A percentile compares a stretch with the other conserved stretches of the same genome.
Evolutionary conservation across 2,329 filamentous ascomycete genomes (phyloP).

Genomic region (Ophiocordyceps unilateralis): DNA sequence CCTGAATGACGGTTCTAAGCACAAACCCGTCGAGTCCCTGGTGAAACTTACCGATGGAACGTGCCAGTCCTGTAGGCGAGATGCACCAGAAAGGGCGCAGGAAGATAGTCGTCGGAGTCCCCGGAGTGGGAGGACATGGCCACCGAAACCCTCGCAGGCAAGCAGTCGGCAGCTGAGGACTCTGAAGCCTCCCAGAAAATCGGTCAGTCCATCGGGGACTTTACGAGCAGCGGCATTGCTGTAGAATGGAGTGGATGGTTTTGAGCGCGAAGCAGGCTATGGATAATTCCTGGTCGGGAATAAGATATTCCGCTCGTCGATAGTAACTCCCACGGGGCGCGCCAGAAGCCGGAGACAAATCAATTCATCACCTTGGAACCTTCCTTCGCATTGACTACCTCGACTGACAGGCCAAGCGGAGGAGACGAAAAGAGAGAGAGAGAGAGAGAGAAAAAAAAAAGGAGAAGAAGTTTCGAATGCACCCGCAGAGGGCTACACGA

Average conservation of each 20-base stretch:
- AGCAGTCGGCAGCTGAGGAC: not conserved
- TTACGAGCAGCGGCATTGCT: not conserved
- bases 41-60: constrained; percentile 45
- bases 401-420: no score
- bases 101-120: constrained; percentile 42
- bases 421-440: no score
- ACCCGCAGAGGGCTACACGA: not conserved
- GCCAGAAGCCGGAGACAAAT: no score
- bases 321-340: not conserved
- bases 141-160: constrained; percentile 1
- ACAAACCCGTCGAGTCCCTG: not conserved
- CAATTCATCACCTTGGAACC: no score
- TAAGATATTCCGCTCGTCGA: constrained; percentile 6
- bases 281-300: not conserved
- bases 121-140: constrained; percentile 18
- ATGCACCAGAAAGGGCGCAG: constrained; percentile 68
- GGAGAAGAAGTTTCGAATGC: not conserved
- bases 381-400: not conserved
- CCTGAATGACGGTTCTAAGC: constrained; percentile 19
- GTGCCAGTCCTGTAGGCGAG: constrained; percentile 63
- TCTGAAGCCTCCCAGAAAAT: not conserved
- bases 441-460: no score
- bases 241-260: not conserved
- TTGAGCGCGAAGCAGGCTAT: not conserved
- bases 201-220: not conserved